Conservation (phyloP, 345 rosid genomes). For the Carallia pectinifolia region DNA sequence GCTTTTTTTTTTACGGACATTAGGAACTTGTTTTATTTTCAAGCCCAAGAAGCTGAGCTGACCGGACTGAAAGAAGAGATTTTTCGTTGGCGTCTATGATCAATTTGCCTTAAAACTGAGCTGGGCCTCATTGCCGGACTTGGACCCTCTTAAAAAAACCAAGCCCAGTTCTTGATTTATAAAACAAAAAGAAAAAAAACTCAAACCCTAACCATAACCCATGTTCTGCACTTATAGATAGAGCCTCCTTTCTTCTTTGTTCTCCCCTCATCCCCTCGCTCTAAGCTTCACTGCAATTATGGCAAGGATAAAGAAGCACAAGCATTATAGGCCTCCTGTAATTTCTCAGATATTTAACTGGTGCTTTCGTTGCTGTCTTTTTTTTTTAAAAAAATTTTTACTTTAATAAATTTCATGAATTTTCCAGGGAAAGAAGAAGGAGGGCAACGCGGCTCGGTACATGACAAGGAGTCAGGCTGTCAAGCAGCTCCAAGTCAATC, state of each 20-base stretch:
- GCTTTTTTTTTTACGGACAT: too few relatives aligned
- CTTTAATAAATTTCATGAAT: not conserved
- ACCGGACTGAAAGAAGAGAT: too few relatives aligned
- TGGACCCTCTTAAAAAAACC: too few relatives aligned
- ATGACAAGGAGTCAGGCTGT: slow-evolving; percentile 85
- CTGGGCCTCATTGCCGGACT: too few relatives aligned
- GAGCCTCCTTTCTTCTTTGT: not conserved
- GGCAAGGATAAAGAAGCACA: slow-evolving; percentile 25
- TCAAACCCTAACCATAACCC: not conserved
- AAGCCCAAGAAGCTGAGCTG: too few relatives aligned
- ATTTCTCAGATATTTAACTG: slow-evolving; percentile 16
- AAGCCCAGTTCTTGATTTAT: too few relatives aligned
- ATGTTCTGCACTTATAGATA: not conserved
- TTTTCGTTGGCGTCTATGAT: too few relatives aligned
- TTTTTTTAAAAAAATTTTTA: not conserved
- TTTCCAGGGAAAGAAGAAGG: slow-evolving; percentile 89
- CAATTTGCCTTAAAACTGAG: too few relatives aligned
- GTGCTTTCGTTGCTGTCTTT: not conserved
- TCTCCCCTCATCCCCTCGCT: not conserved
- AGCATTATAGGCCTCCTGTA: slow-evolving; percentile 88
- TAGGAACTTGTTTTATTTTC: too few relatives aligned
- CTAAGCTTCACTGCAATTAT: slow-evolving; percentile 1
- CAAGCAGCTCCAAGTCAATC: slow-evolving; percentile 73
- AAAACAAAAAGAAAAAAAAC: too few relatives aligned
- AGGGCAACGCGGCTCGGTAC: slow-evolving; percentile 88